These are phyloP conservation scores for Suillus occidentalis DNA, from an alignment of 768 basidiomycete species.

Conservation along the genomic window DNA sequence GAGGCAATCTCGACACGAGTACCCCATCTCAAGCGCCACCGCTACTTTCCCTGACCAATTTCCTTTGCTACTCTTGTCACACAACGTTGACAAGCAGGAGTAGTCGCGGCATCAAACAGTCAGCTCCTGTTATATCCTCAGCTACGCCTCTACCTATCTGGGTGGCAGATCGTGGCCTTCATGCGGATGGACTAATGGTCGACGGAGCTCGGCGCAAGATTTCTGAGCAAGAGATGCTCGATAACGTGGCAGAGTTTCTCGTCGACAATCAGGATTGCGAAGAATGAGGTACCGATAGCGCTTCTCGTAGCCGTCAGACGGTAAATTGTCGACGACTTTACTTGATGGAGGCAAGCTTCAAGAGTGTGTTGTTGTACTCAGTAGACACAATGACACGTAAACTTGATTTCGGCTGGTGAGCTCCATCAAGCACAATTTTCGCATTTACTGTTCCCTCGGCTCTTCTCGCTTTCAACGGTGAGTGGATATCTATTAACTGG, in stretches of 20 bases:
- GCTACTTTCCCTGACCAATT: conserved; percentile 32
- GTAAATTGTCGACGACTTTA: background rate
- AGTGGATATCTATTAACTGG: background rate
- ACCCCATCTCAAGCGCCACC: background rate
- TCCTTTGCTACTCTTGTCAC: conserved; percentile 65
- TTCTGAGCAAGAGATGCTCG: conserved; percentile 35
- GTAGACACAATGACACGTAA: background rate
- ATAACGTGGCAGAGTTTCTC: conserved; percentile 39
- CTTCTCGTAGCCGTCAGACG: background rate
- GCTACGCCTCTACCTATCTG: conserved; percentile 32
- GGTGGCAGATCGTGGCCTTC: conserved; percentile 22
- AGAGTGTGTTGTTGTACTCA: background rate
- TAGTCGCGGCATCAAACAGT: conserved; percentile 38
- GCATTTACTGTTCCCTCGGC: background rate
- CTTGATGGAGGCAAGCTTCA: background rate
- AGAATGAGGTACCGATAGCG: background rate
- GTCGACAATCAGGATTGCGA: conserved; percentile 22
- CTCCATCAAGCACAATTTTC: background rate
- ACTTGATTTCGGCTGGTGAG: background rate
- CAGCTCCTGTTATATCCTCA: conserved; percentile 12
- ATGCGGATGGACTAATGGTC: conserved; percentile 1
- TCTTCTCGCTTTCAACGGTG: background rate
- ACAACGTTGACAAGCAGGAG: conserved; percentile 60
- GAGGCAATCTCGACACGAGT: background rate
- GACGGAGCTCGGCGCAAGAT: conserved; percentile 35